These are phyloP conservation scores for Graphilbum sp. DNA, from an alignment of 2,329 filamentous ascomycete genomes.

Conservation along the genomic window DNA sequence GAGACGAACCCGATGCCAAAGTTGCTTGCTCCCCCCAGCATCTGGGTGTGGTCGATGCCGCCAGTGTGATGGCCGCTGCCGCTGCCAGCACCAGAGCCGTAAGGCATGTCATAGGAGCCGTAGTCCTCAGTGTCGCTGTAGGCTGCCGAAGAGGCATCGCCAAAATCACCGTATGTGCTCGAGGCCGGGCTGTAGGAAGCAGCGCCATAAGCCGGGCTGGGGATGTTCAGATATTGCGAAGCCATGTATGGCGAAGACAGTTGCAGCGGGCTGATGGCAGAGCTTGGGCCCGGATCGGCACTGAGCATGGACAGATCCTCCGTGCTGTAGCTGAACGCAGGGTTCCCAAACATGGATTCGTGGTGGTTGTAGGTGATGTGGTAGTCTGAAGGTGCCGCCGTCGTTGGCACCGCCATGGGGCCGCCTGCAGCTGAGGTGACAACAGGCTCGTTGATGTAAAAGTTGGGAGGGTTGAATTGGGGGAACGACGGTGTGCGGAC, in stretches of 20 bases:
- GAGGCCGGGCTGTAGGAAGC: constrained; percentile 46
- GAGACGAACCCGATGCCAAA: constrained; percentile 44
- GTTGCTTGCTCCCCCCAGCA: constrained; percentile 28
- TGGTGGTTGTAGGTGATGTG: constrained; percentile 26
- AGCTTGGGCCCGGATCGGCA: constrained; percentile 24
- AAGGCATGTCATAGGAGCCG: constrained; percentile 30
- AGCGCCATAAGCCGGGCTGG: constrained; percentile 40
- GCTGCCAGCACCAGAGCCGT: constrained; percentile 17
- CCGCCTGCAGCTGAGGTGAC: constrained; percentile 7
- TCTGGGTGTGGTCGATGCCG: constrained; percentile 23
- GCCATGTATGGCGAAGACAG: constrained; percentile 37
- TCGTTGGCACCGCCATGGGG: constrained; percentile 23
- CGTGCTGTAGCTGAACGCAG: constrained; percentile 46
- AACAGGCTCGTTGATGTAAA: constrained; percentile 25
- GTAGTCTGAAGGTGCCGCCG: constrained; percentile 22
- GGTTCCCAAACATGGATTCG: constrained; percentile 23
- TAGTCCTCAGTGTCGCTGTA: constrained; percentile 48
- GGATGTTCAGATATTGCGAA: constrained; percentile 44
- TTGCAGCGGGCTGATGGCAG: constrained; percentile 35
- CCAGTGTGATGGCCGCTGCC: not conserved
- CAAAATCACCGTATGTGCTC: constrained; percentile 32
- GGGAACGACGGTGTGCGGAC: constrained; percentile 43
- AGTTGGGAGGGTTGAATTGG: constrained; percentile 40
- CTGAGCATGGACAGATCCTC: constrained; percentile 43
- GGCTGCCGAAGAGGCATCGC: constrained; percentile 29